phyloP scores from a whole-genome alignment of 352 stramenopile species.

The Phytopythium mirpurense region DNA sequence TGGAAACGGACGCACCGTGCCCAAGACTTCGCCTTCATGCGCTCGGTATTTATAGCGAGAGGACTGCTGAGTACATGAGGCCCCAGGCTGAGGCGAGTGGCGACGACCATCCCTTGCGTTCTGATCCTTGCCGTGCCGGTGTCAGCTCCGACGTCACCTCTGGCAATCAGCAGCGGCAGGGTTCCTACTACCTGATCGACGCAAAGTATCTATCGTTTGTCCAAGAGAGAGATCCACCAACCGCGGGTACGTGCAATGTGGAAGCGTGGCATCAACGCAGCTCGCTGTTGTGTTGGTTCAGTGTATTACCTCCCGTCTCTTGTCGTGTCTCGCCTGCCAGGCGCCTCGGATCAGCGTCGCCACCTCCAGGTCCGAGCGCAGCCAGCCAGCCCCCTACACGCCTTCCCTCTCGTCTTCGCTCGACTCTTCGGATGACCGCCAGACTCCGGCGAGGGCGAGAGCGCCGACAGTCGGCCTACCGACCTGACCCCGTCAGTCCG shows the following conservation, averaged over 20 bases:
- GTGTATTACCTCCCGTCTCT: conserved; percentile 9
- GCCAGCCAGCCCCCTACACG: conserved; percentile 18
- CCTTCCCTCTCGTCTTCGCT: conserved; percentile 25
- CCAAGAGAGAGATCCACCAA: no score
- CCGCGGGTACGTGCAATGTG: no score
- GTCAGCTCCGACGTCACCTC: neutral
- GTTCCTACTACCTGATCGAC: no score
- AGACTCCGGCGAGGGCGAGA: neutral
- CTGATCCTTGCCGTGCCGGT: neutral
- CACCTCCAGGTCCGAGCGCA: neutral
- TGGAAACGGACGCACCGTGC: no score
- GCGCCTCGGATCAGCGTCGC: neutral
- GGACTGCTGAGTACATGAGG: no score
- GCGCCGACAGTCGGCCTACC: conserved; percentile 5
- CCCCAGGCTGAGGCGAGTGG: no score
- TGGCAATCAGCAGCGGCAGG: no score
- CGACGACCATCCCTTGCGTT: neutral
- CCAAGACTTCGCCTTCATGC: no score
- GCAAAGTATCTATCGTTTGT: no score
- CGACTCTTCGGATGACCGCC: conserved; percentile 8
- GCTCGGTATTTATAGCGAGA: neutral
- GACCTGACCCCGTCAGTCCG: neutral
- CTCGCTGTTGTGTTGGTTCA: conserved; percentile 1
- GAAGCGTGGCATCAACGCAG: neutral
- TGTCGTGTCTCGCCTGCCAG: conserved; percentile 2